Evolutionary conservation across 352 stramenopile genomes (phyloP), one percentile per base, ranked within the genome.

Genomic region (Pythium rishiriense): DNA sequence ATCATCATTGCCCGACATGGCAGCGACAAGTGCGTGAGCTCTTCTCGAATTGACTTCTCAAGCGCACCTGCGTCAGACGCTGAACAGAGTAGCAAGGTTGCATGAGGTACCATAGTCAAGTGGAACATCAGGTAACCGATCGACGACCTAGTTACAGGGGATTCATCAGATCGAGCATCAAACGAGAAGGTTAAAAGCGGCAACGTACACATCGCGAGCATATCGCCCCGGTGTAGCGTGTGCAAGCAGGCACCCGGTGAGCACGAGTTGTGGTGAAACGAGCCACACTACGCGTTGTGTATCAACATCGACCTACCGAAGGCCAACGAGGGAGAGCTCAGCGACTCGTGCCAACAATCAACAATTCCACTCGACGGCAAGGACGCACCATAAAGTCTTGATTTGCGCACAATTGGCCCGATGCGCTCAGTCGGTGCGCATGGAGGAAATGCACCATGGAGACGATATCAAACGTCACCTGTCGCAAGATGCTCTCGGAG

Each of bases 71-170:
- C 63, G 48, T 59, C 48, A 2, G 25, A 26, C 24, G 17, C 19
- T 17, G 42, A 48, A 9, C 9, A 21, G 8, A 70, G 21, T 3
- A 62, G 43, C 5, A 39, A n/a, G 2, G 48, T 19, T 19, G 47
- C 55, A 8, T 78, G 70, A 0, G 75, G 73, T 41, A 79, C 66
- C 70, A 87, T 76, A 22, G 71, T 77, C 19, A 88, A 58, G 58
- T 88, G 80, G 43, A 87, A 83, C 72, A 87, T 84, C 17, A 87
- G 49, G 69, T 85, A 77, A 8, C 80, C 80, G 39, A 88, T 81
- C 6, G 78, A 76, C 15, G 72, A 70, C 8, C 79, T 88, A 53
- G 6, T 28, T 12, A 52, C 3, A 52, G 9, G 33, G 14, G 15
- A 24, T 17, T 15, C 33, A 10, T 57, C 5, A 29, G 28, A 25